Base-by-base conservation (phyloP, 495 filamentous ascomycete species). In the Hypoxylon fragiforme region DNA sequence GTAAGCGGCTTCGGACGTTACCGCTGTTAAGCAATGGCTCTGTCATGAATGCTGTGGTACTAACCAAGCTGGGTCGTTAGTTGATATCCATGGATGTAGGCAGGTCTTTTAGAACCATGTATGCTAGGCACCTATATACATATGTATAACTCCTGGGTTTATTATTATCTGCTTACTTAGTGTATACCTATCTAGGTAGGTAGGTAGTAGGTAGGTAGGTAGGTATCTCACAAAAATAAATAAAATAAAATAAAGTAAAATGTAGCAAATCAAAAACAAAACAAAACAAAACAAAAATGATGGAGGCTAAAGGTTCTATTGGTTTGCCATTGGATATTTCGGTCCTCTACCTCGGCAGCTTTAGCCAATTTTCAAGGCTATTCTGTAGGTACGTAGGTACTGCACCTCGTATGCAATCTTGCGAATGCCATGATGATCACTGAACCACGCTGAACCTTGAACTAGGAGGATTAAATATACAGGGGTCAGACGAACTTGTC, bases 1-100 rank as follows among this genome's bases (percentile, higher is more conserved):
- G 21, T 56, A 39, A 48, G 58, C 56, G 51, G 51, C 57, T 62
- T 62, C 58, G 58, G 58, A 62, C 58, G 38, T 56, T 51, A 36
- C 58, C 58, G 58, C 44, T 31, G 5, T 37, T 39, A 40, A 39
- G 19, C 22, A 32, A 30, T 28, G 18, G 13, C 37, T 46, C 19
- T 32, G 20, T 20, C 35, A n/a, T 40, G n/a, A n/a, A n/a, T 28
- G 24, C 24, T 4, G 24, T 28, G 9, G 24, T 9, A 28, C 24
- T 28, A 28, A 9, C 24, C 24, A 28, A 28, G 24, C 24, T 9
- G n/a, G n/a, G n/a, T n/a, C n/a, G n/a, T n/a, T n/a, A n/a, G n/a
- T n/a, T n/a, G n/a, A n/a, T n/a, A n/a, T n/a, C n/a, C n/a, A n/a
- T n/a, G n/a, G n/a, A n/a, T n/a, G n/a, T n/a, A n/a, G n/a, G n/a